phyloP scores from a whole-genome alignment of 1,139 yeast genomes.

The Pichia kudriavzevii region DNA sequence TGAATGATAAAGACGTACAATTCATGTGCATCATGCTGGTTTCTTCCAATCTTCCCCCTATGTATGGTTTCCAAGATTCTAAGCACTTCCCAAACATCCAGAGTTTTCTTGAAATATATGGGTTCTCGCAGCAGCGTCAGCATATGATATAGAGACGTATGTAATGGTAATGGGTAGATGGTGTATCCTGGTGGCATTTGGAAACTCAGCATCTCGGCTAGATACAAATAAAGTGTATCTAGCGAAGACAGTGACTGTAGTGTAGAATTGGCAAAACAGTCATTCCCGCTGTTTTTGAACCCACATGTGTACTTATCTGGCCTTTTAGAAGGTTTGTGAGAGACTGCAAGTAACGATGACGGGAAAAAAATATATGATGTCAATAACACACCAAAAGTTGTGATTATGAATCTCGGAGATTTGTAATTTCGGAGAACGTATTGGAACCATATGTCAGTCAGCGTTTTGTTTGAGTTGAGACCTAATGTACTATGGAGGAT shows the following conservation, averaged over 20 bases:
- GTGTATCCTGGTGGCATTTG: too few species aligned
- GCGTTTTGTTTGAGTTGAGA: not conserved
- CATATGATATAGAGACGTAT: conserved; percentile 48
- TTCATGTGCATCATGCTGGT: conserved; percentile 95
- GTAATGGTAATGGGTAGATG: conserved; percentile 39
- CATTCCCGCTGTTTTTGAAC: conserved; percentile 70
- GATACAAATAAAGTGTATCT: conserved; percentile 55
- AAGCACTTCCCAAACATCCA: conserved; percentile 74
- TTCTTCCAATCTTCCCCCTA: conserved; percentile 65
- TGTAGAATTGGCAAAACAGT: conserved; percentile 90
- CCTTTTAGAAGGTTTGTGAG: conserved; percentile 32
- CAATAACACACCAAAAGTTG: not conserved
- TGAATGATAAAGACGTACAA: conserved; percentile 73
- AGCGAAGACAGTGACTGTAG: conserved; percentile 76
- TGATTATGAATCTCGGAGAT: conserved; percentile 1
- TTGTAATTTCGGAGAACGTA: not conserved
- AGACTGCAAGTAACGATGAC: not conserved
- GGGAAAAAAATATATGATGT: conserved; percentile 1
- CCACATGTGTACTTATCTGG: conserved; percentile 81
- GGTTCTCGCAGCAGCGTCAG: conserved; percentile 58
- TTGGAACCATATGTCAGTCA: not conserved
- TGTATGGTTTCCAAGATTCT: conserved; percentile 71
- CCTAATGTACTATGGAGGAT: too few species aligned
- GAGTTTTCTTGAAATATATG: conserved; percentile 43
- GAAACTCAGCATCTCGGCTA: conserved; percentile 33